Conservation (phyloP, 371 early-diverging fungal species). For the Lichtheimia hyalospora region DNA sequence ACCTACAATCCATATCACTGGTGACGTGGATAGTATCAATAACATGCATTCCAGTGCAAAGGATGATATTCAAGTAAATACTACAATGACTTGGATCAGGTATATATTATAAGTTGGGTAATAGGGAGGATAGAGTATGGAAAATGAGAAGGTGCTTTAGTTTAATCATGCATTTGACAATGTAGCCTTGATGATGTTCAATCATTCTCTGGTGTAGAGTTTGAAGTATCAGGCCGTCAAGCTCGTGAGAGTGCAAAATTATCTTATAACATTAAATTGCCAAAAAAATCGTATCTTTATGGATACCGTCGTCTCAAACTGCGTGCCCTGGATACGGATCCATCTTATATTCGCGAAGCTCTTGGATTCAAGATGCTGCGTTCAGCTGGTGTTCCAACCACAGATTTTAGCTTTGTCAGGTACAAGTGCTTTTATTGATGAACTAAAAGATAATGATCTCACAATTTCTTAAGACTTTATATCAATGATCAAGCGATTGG, state of each 20-base stretch:
- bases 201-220: conserved; percentile 14
- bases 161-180: background rate
- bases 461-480: conserved; percentile 18
- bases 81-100: conserved; percentile 19
- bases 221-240: conserved; percentile 29
- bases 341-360: conserved; percentile 37
- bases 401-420: conserved; percentile 26
- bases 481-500: conserved; percentile 37
- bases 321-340: conserved; percentile 26
- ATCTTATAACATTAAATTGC: conserved; percentile 27
- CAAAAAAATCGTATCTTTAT: conserved; percentile 14
- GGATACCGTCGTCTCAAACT: conserved; percentile 28
- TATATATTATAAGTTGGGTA: background rate
- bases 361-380: conserved; percentile 24
- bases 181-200: conserved; percentile 15
- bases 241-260: conserved; percentile 27
- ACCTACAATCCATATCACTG: conserved; percentile 15
- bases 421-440: background rate
- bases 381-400: conserved; percentile 24
- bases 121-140: too few species aligned
- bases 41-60: conserved; percentile 5
- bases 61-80: conserved; percentile 3
- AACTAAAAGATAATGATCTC: too few species aligned
- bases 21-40: conserved; percentile 6
- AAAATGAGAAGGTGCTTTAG: too few species aligned